Evolutionary conservation across 1,139 yeast species (phyloP).

Genomic region (Nakaseomyces kungkrabaensis): DNA sequence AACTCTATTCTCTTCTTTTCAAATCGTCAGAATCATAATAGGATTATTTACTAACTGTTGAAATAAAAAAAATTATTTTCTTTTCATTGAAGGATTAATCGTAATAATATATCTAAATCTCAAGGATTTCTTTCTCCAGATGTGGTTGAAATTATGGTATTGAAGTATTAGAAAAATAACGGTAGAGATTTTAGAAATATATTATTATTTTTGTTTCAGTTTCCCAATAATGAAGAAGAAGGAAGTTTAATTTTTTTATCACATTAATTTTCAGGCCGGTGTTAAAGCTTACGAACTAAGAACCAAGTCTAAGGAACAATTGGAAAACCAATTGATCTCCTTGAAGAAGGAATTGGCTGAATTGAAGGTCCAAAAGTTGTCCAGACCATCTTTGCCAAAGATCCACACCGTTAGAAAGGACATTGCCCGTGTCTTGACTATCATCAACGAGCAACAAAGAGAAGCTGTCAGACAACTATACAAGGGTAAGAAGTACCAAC

Average conservation of each 20-base stretch:
- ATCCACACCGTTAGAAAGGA: constrained; percentile 95
- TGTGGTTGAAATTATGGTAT: too few relatives aligned
- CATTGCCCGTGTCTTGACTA: constrained; percentile 96
- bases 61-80: too few relatives aligned
- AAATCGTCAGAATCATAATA: too few relatives aligned
- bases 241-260: neutral
- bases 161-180: too few relatives aligned
- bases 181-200: too few relatives aligned
- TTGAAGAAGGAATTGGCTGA: constrained; percentile 94
- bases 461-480: constrained; percentile 90
- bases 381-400: constrained; percentile 87
- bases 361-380: constrained; percentile 92
- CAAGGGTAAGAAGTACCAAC: constrained; percentile 93
- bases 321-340: constrained; percentile 88
- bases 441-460: constrained; percentile 96
- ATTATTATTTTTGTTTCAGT: too few relatives aligned
- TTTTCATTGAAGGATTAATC: too few relatives aligned
- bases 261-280: constrained; percentile 50
- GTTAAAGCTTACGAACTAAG: constrained; percentile 94
- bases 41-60: too few relatives aligned
- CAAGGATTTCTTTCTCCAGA: too few relatives aligned
- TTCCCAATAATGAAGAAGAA: neutral
- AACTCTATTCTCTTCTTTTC: too few relatives aligned
- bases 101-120: too few relatives aligned
- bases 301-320: constrained; percentile 94